Conservation (phyloP, 2,329 filamentous ascomycete genomes). For the Thermoascus crustaceus region DNA sequence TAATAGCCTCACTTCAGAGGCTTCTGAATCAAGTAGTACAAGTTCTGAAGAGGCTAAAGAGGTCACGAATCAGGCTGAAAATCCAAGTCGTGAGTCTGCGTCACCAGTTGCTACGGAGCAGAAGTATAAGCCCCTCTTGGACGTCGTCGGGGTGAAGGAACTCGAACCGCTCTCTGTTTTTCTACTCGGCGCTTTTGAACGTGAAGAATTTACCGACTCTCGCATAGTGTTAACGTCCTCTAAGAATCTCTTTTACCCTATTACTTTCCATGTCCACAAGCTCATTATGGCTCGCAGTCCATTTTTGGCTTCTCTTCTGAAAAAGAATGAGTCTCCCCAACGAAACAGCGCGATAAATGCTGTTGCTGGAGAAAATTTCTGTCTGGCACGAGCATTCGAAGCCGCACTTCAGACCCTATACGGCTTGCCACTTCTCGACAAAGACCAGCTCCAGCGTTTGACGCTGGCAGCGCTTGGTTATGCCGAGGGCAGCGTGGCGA, state of each 20-base stretch:
- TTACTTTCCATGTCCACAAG: conserved; percentile 15
- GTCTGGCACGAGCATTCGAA: conserved; percentile 17
- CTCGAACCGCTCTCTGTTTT: too few relatives aligned
- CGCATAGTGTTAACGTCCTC: conserved; percentile 14
- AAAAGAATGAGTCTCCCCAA: conserved; percentile 2
- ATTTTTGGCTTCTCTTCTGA: conserved; percentile 13
- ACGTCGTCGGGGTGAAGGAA: too few relatives aligned
- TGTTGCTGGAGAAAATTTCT: conserved; percentile 15
- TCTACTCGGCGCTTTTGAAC: conserved; percentile 11
- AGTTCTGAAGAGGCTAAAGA: too few relatives aligned
- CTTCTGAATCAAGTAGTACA: too few relatives aligned
- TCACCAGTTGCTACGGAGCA: too few relatives aligned
- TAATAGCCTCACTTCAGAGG: too few relatives aligned
- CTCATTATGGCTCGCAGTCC: conserved; percentile 18
- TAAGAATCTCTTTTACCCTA: conserved; percentile 10
- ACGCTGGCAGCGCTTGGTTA: conserved; percentile 12
- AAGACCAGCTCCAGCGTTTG: conserved; percentile 8
- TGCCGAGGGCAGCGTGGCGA: conserved; percentile 2
- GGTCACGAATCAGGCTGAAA: too few relatives aligned
- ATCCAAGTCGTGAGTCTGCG: too few relatives aligned
- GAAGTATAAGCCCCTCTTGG: too few relatives aligned
- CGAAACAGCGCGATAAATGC: conserved; percentile 9
- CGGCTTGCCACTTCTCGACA: conserved; percentile 14
- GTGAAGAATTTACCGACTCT: conserved; percentile 13
- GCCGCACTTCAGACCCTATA: conserved; percentile 21